These are phyloP conservation scores for Ogataea degrootiae DNA, from an alignment of 805 yeast genomes.

Conservation along the genomic window DNA sequence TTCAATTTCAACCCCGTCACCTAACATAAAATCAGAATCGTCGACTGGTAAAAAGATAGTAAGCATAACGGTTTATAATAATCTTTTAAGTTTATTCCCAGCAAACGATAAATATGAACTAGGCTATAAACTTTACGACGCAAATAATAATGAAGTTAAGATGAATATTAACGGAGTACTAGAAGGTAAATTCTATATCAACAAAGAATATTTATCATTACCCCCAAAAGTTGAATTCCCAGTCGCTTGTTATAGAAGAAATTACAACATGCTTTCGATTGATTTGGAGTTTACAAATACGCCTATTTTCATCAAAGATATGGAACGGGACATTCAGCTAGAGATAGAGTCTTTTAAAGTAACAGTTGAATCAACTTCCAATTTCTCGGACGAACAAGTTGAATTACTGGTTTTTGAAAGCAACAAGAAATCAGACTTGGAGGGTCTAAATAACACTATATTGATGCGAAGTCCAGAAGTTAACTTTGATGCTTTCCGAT, in stretches of 20 bases:
- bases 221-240: conserved; percentile 6
- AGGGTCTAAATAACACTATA: background rate
- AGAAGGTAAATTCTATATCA: conserved; percentile 19
- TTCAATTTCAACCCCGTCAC: no score
- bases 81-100: background rate
- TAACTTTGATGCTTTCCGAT: conserved; percentile 6
- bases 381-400: conserved; percentile 10
- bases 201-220: conserved; percentile 8
- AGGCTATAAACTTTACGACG: background rate
- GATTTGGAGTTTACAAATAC: conserved; percentile 5
- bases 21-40: no score
- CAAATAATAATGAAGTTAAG: background rate
- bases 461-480: background rate
- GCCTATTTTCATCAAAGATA: conserved; percentile 3
- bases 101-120: background rate
- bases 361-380: conserved; percentile 8
- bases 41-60: no score
- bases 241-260: conserved; percentile 21
- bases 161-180: conserved; percentile 4
- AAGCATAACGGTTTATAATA: background rate
- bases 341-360: conserved; percentile 6
- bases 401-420: conserved; percentile 7
- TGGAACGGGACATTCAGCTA: background rate
- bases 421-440: background rate
- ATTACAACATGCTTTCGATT: conserved; percentile 8